Base-by-base conservation (phyloP, 495 filamentous ascomycete genomes). In the Staphylotrichum tortipilum region DNA sequence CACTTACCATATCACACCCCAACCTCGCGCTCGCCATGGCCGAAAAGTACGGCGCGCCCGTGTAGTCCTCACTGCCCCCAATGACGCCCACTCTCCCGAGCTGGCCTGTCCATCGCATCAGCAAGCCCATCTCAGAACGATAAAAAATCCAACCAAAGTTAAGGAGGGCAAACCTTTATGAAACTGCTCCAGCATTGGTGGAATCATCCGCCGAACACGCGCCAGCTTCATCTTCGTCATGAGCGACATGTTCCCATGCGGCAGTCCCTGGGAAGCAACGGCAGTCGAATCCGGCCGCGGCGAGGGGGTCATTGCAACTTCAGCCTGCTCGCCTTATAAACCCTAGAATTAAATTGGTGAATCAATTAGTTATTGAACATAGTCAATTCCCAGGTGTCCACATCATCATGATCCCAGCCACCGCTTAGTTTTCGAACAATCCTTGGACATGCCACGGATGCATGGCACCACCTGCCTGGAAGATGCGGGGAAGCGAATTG, bases 1-100 rank as follows among this genome's bases (percentile, higher is more conserved):
- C 28, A 29, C 68, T 17, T 73, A 88, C 85, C 80, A 94, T 84
- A 67, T 94, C 88, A 60, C 82, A 86, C 15, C 88, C 88, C 62
- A 98, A 68, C 61, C 84, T 76, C 41, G 94, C 94, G 42, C 88
- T 94, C 31, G 92, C 92, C 79, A 95, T 95, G 38, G 92, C 90
- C 23, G 91, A 95, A 68, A 98, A 98, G 70, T 95, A 98, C 31
- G 92, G 92, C 40, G 92, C 92, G 30, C 92, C 92, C 9, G 92
- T 94, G 63, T 97, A 98, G 69, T 97, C 94, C 65, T 85, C 84
- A 59, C 86, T 94, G 19, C 92, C 92, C 50, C 92, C 92, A 54
- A 98, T 92, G 38, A 98, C 92, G 36, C 85, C 94, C 35, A 98
- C 82, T 31, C 92, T 77, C 7, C 92, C 92, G 49, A 94, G 77